A percentile compares a stretch with the other conserved stretches of the same genome.
Evolutionary conservation across 1,284 basidiomycete species (phyloP).

Genomic region (Puccinia coronata): DNA sequence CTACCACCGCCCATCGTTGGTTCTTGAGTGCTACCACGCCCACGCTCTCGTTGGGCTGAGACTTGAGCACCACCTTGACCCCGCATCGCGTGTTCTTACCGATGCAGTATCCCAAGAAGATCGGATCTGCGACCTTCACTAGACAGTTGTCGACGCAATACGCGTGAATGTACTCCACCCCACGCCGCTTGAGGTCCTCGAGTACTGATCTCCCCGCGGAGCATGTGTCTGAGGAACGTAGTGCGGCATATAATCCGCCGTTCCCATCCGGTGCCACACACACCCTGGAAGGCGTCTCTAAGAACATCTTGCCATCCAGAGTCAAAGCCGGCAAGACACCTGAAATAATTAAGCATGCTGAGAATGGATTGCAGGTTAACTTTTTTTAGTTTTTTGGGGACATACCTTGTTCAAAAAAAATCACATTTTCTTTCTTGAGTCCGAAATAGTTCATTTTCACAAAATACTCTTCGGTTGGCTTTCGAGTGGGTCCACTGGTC

Average conservation of each 20-base stretch:
- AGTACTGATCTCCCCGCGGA: conserved; percentile 72
- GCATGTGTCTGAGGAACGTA: conserved; percentile 73
- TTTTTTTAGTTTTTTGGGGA: too few species aligned
- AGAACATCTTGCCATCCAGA: conserved; percentile 88
- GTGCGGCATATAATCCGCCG: conserved; percentile 92
- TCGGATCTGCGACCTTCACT: conserved; percentile 92
- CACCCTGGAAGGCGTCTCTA: conserved; percentile 74
- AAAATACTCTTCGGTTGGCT: conserved; percentile 85
- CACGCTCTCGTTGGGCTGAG: conserved; percentile 81
- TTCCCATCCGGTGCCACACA: conserved; percentile 97
- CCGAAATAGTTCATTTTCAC: conserved; percentile 78
- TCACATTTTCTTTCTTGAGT: conserved; percentile 73
- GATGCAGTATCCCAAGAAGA: conserved; percentile 93
- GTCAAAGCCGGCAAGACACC: conserved; percentile 93
- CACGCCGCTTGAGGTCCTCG: conserved; percentile 74
- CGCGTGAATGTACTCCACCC: conserved; percentile 84
- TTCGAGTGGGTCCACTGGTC: conserved; percentile 93
- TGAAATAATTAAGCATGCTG: conserved; percentile 58
- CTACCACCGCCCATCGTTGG: conserved; percentile 84
- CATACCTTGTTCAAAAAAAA: conserved; percentile 95
- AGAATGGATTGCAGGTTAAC: too few species aligned
- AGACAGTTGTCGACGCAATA: conserved; percentile 99
- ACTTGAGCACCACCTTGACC: conserved; percentile 94
- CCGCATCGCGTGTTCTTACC: conserved; percentile 81
- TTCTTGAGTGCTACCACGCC: conserved; percentile 87